Percentiles rank a stretch among this genome's conserved stretches.
phyloP scores from a whole-genome alignment of 192 early-diverging fungal genomes.

The Backusella parvicylindrica region DNA sequence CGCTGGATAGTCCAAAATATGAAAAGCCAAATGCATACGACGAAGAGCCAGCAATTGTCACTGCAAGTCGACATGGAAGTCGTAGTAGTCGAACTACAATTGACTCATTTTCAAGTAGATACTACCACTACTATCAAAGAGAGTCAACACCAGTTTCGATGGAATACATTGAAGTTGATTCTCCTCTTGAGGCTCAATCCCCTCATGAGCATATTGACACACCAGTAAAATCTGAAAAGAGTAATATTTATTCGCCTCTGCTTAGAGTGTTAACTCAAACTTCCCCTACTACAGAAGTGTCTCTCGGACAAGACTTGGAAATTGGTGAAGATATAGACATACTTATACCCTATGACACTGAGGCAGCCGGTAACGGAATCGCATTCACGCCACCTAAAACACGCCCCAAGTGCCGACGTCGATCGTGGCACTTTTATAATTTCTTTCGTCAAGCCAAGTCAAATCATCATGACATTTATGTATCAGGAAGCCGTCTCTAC shows the following conservation, averaged over 20 bases:
- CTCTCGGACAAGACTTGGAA: background rate
- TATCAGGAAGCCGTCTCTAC: background rate
- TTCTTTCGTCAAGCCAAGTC: background rate
- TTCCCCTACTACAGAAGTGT: background rate
- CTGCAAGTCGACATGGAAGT: slow-evolving; percentile 1
- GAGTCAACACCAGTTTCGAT: background rate
- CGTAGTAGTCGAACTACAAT: background rate
- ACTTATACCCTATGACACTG: background rate
- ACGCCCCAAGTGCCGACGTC: background rate
- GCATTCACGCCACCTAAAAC: background rate
- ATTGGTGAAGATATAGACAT: background rate
- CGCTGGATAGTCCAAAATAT: slow-evolving; percentile 26
- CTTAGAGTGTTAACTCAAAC: background rate
- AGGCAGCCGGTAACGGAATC: background rate
- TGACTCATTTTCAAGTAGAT: slow-evolving; percentile 2
- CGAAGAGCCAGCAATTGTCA: background rate
- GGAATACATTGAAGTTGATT: background rate
- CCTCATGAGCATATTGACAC: background rate
- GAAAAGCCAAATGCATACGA: slow-evolving; percentile 36
- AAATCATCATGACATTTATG: background rate
- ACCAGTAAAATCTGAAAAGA: background rate
- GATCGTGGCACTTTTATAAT: background rate
- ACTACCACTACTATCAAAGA: background rate
- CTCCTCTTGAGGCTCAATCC: background rate
- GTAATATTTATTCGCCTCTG: background rate